Base-by-base conservation (phyloP, 345 rosid species). In the Pistacia integerrima region DNA sequence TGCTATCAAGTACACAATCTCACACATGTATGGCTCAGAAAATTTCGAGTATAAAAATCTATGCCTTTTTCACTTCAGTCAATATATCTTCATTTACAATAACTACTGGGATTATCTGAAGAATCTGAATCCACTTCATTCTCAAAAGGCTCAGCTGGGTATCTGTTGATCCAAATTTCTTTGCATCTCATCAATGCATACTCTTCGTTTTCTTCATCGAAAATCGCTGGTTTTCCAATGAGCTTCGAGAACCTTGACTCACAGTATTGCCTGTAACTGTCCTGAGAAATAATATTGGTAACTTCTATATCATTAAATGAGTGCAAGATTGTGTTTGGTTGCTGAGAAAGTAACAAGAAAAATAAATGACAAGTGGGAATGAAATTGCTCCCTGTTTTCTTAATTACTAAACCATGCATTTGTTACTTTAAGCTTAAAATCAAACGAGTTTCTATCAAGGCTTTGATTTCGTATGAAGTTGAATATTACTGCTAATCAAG, bases 171-270 rank as follows among this genome's bases (percentile, higher is more conserved):
- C 99, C 99, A 95, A 14, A 84, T 54, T 57, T 85, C 86, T 60
- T 84, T 88, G 80, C 96, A 91, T 77, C 94, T 93, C 84, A 84
- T 74, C 63, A 88, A 77, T 0, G 98, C 94, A 77, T 95, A 93
- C 57, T 91, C 97, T 75, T 89, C 94, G 59, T 93, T 95, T 75
- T 85, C 93, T 44, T 91, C 87, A 62, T 91, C 74, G 49, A 88
- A 91, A 73, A 95, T 91, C 2, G 87, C 73, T 44, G 98, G 91
- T 75, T 92, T 95, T n/a, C 92, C 97, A 1, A 93, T 88, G 3
- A 87, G 82, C 79, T 80, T 95, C 30, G 93, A 93, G 91, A 95
- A 93, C 79, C 91, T 89, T 69, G 79, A 76, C 73, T 83, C 82
- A 78, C 99, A 95, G 77, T 91, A 95, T 44, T 84, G 77, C 83